These are phyloP conservation scores for Chaetomium globosum DNA, from an alignment of 2,329 filamentous ascomycete species.

Conservation along the genomic window DNA sequence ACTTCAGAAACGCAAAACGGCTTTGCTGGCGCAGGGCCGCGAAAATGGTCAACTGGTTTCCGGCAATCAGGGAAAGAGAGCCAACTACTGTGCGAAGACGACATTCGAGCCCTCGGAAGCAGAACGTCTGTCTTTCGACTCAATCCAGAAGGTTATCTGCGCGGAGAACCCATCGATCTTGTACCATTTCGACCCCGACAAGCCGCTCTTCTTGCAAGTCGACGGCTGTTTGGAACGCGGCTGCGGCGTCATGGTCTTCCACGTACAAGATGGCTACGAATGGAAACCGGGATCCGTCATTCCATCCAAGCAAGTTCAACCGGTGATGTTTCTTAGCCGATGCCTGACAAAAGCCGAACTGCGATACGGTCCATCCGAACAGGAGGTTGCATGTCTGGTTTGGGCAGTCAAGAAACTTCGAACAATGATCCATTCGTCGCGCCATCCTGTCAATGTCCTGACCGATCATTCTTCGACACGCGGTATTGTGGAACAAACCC, in stretches of 20 bases:
- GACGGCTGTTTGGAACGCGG: neutral
- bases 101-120: neutral
- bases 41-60: neutral
- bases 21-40: neutral
- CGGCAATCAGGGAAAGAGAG: neutral
- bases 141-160: neutral
- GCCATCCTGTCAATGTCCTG: neutral
- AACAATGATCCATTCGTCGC: neutral
- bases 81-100: neutral
- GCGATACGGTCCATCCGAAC: neutral
- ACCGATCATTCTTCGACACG: neutral
- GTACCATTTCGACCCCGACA: neutral
- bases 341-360: neutral
- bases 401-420: neutral
- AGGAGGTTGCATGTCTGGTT: neutral
- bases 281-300: neutral
- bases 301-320: neutral
- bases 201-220: constrained; percentile 1
- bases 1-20: neutral
- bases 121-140: neutral
- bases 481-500: neutral
- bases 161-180: neutral
- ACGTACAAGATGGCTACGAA: neutral
- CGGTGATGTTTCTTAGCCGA: neutral
- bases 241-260: neutral